phyloP scores from a whole-genome alignment of 352 stramenopile species.

The Poterioochromonas sp. region DNA sequence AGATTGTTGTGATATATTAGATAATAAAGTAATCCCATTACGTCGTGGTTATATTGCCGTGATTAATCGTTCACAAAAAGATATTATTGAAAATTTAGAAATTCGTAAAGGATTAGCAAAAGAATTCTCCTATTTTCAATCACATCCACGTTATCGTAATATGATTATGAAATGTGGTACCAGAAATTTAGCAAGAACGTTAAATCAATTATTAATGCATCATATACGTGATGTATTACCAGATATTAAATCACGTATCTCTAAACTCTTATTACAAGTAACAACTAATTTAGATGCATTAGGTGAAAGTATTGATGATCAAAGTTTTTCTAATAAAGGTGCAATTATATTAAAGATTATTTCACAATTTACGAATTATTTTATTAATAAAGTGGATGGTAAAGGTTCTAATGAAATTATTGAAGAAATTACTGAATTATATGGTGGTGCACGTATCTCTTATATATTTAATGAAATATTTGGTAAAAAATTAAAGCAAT shows the following conservation, averaged over 20 bases:
- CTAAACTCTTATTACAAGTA: conserved; percentile 85
- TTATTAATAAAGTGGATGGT: conserved; percentile 60
- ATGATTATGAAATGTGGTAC: conserved; percentile 89
- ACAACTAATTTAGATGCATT: conserved; percentile 88
- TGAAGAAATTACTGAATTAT: conserved; percentile 75
- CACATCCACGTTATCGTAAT: conserved; percentile 83
- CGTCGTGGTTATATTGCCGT: conserved; percentile 94
- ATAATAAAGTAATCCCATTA: conserved; percentile 45
- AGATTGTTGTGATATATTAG: conserved; percentile 89
- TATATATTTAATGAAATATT: conserved; percentile 99
- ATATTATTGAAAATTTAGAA: conserved; percentile 89
- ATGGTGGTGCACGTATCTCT: conserved; percentile 90
- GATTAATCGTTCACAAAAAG: conserved; percentile 94
- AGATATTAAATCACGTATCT: conserved; percentile 95
- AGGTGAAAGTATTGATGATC: conserved; percentile 72
- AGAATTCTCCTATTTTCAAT: conserved; percentile 81
- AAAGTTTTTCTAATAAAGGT: conserved; percentile 75
- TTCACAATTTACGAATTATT: conserved; percentile 73
- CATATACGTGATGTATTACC: conserved; percentile 95
- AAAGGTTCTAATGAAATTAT: conserved; percentile 34
- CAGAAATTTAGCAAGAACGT: conserved; percentile 82
- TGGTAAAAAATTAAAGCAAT: conserved; percentile 55
- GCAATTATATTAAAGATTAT: conserved; percentile 86
- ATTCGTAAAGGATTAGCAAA: conserved; percentile 75
- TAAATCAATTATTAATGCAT: conserved; percentile 98